Evolutionary conservation across 495 filamentous ascomycete species (phyloP).

Genomic region (Delitschia confertaspora): DNA sequence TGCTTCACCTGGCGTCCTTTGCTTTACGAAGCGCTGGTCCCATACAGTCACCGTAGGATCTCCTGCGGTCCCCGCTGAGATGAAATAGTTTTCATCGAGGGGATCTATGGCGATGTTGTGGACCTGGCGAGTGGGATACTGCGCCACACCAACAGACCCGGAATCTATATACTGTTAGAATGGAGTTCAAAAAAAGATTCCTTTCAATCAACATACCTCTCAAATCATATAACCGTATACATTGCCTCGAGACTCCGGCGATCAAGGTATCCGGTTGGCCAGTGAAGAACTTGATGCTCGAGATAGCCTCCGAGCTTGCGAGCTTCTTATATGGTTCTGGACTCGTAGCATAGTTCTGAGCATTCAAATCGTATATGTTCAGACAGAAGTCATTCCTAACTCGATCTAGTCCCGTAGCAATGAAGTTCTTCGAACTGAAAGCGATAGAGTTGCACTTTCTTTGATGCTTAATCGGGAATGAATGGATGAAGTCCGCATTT

Average conservation of each 20-base stretch:
- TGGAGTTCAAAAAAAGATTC: neutral
- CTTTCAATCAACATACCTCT: slow-evolving; percentile 48
- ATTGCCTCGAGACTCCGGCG: slow-evolving; percentile 75
- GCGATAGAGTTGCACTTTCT: slow-evolving; percentile 86
- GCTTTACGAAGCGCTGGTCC: slow-evolving; percentile 67
- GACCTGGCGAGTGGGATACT: slow-evolving; percentile 72
- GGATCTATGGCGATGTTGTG: slow-evolving; percentile 88
- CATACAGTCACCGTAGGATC: slow-evolving; percentile 71
- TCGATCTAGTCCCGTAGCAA: slow-evolving; percentile 83
- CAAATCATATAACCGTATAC: slow-evolving; percentile 81
- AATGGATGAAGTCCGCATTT: slow-evolving; percentile 50
- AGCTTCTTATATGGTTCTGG: slow-evolving; percentile 61
- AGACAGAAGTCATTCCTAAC: slow-evolving; percentile 88
- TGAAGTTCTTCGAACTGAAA: slow-evolving; percentile 66
- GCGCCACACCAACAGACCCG: slow-evolving; percentile 35
- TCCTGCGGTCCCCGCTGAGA: slow-evolving; percentile 64
- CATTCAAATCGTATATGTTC: slow-evolving; percentile 86
- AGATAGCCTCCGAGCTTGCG: slow-evolving; percentile 76
- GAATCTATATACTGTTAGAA: slow-evolving; percentile 19
- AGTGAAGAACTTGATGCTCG: slow-evolving; percentile 83
- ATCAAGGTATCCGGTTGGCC: slow-evolving; percentile 76
- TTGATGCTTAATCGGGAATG: slow-evolving; percentile 71
- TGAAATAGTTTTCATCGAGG: slow-evolving; percentile 87
- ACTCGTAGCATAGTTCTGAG: slow-evolving; percentile 38
- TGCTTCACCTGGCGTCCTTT: slow-evolving; percentile 35